phyloP scores from a whole-genome alignment of 257 asterid genomes.

The Lithospermum erythrorhizon region DNA sequence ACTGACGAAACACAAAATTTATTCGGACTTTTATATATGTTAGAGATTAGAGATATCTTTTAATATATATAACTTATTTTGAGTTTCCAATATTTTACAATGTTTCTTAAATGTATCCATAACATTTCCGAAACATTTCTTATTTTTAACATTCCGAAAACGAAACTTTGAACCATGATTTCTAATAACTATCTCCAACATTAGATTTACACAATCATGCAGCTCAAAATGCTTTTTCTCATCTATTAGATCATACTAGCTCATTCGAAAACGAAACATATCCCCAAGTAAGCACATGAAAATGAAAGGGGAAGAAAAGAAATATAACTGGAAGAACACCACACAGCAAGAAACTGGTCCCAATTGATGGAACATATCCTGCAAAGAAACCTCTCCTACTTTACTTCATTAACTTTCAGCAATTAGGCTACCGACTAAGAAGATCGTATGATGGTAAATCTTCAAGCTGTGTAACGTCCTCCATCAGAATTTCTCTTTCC shows the following conservation, averaged over 20 bases:
- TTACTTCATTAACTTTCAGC: constrained; percentile 12
- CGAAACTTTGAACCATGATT: no score
- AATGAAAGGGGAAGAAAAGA: neutral
- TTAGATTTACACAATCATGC: neutral
- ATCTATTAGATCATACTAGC: neutral
- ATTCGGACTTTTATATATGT: no score
- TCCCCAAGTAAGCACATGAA: neutral
- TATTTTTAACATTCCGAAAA: no score
- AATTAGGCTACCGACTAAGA: constrained; percentile 43
- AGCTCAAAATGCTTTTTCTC: neutral
- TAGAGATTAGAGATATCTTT: no score
- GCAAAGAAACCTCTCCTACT: constrained; percentile 14
- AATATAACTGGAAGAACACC: neutral
- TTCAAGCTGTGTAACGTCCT: constrained; percentile 59
- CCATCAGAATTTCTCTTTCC: constrained; percentile 88
- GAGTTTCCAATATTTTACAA: no score
- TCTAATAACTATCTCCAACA: neutral
- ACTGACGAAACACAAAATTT: no score
- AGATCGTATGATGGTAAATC: constrained; percentile 78
- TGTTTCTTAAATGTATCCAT: no score
- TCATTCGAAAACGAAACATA: neutral
- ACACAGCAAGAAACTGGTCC: neutral
- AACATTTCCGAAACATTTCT: no score
- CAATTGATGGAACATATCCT: constrained; percentile 3
- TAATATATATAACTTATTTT: no score